Base-by-base conservation (phyloP, 768 basidiomycete genomes). In the Lactarius psammicola region DNA sequence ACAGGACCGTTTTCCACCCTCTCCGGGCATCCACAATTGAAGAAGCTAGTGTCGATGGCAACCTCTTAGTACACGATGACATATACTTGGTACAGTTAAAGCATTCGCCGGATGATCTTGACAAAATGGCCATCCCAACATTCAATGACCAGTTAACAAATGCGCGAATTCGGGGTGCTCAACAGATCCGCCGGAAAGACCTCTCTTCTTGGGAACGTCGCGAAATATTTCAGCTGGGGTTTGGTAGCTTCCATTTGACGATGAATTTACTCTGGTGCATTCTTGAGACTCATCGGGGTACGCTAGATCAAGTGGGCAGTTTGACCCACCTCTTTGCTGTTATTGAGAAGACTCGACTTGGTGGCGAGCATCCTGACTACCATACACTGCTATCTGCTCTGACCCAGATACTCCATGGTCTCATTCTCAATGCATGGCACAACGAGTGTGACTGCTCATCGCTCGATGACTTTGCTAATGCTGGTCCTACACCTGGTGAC, bases 341-440 rank as follows among this genome's bases (percentile, higher is more conserved):
- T 3, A 40, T 59, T n/a, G 58, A 40, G 7, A 59, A 59, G 58
- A 59, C 38, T 17, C 58, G 40, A 3, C 58, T 40, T 40, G 58
- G 34, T 1, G 23, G 36, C 1, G 58, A 38, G 15, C 58, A 59
- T 15, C 58, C 58, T 26, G 40, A 59, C 40, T 59, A 40, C 28
- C 58, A 59, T 30, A 40, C 58, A 15, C 13, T 59, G 3, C 8
- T 26, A 40, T 20, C 58, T 40, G 42, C 58, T 6, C 36, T 40
- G n/a, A 40, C 17, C 4, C 58, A 59, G 30, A 40, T 59, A 4
- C 58, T 59, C n/a, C 10, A 20, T 10, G 40, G 58, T 0, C 13
- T 42, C 4, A 42, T 40, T 2, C 40, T 59, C 8, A 26, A 36
- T 11, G 23, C 23, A 3, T 59, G 58, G 58, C n/a, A 18, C 20